These are phyloP conservation scores for Hyparrhenia diplandra DNA, from an alignment of 176 grass and related monocot genomes.

Conservation along the genomic window DNA sequence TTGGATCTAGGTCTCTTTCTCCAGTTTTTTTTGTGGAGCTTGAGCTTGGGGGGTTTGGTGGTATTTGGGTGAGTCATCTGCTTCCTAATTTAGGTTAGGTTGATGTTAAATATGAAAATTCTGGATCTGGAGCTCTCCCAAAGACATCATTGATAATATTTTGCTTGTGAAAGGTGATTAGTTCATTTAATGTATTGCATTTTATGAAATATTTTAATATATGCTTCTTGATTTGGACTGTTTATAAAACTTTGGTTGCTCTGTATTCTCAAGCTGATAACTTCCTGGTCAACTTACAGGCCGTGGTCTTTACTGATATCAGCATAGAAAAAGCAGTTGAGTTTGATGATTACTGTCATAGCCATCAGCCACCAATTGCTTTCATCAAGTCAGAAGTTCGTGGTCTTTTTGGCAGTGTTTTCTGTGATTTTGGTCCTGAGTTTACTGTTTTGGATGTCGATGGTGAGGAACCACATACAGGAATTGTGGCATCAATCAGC, in stretches of 20 bases:
- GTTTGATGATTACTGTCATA: constrained; percentile 83
- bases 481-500: constrained; percentile 84
- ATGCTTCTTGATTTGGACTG: neutral
- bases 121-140: neutral
- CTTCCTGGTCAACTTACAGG: constrained; percentile 34
- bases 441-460: constrained; percentile 91
- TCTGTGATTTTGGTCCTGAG: constrained; percentile 85
- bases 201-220: neutral
- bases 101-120: too few relatives aligned
- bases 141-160: neutral
- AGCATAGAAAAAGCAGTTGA: constrained; percentile 72
- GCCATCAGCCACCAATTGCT: constrained; percentile 78
- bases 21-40: neutral
- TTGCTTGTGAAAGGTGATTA: neutral
- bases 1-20: neutral
- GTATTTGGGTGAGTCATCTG: neutral
- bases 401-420: constrained; percentile 80
- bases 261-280: constrained; percentile 1
- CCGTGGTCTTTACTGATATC: constrained; percentile 86
- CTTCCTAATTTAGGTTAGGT: neutral
- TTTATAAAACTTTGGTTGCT: neutral
- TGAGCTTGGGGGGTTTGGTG: neutral
- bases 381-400: constrained; percentile 85
- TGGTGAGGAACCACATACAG: constrained; percentile 91
- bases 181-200: too few relatives aligned